Evolutionary conservation across 768 basidiomycete genomes (phyloP).

Genomic region (Boletus huronensis): DNA sequence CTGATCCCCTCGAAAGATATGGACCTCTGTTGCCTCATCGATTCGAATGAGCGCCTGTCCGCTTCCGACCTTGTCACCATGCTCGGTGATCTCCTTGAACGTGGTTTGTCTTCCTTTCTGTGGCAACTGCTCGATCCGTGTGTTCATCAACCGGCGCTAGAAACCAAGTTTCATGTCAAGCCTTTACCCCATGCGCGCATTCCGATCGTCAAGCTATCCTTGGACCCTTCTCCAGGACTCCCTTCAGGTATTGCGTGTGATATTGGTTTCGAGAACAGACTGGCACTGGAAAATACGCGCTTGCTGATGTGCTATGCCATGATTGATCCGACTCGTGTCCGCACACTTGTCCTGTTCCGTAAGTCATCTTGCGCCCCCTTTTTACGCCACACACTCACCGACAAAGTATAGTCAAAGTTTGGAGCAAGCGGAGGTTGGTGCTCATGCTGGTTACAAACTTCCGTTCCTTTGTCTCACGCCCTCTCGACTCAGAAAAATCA

Average conservation of each 20-base stretch:
- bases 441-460: not conserved
- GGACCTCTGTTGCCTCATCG: constrained; percentile 97
- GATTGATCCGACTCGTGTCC: constrained; percentile 89
- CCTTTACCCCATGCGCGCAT: constrained; percentile 94
- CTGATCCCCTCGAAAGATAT: constrained; percentile 61
- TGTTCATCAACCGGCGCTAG: constrained; percentile 38
- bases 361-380: constrained; percentile 40
- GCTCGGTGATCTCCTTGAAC: constrained; percentile 89
- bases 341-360: constrained; percentile 96
- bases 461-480: not conserved
- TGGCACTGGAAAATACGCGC: constrained; percentile 96
- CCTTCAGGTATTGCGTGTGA: constrained; percentile 93
- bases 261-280: constrained; percentile 96
- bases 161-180: constrained; percentile 96
- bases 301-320: constrained; percentile 96
- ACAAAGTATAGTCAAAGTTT: constrained; percentile 80
- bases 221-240: constrained; percentile 79
- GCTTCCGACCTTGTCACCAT: constrained; percentile 91
- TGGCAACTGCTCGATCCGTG: constrained; percentile 1
- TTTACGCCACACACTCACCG: constrained; percentile 9
- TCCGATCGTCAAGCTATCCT: constrained; percentile 95
- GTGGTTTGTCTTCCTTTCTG: constrained; percentile 54
- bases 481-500: constrained; percentile 75
- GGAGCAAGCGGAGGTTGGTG: constrained; percentile 86
- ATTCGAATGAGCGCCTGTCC: constrained; percentile 73